Evolutionary conservation across 1,139 yeast genomes (phyloP).

Genomic region (Blastobotrys niveus): DNA sequence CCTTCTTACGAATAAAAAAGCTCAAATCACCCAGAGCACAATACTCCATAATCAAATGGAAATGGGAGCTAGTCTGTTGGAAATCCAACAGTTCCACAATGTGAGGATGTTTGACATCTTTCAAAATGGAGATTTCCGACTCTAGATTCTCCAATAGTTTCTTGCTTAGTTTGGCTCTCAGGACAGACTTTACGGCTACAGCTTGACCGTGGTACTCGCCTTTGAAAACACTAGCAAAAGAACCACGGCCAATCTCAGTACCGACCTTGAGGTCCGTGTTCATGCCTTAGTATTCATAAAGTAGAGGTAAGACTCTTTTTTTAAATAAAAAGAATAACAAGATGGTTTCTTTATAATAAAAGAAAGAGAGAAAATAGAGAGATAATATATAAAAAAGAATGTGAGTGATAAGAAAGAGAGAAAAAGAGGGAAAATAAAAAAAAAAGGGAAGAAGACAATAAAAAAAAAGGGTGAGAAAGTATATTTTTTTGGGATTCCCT

Average conservation of each 20-base stretch:
- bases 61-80: slow-evolving; percentile 69
- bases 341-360: not conserved
- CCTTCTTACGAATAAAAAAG: slow-evolving; percentile 71
- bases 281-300: not conserved
- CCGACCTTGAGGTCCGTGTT: slow-evolving; percentile 37
- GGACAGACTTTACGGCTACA: slow-evolving; percentile 85
- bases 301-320: no score
- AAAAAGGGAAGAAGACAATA: slow-evolving; percentile 8
- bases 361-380: slow-evolving; percentile 5
- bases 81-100: slow-evolving; percentile 82
- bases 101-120: slow-evolving; percentile 86
- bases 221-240: slow-evolving; percentile 88
- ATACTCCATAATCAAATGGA: slow-evolving; percentile 93
- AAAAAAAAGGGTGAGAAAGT: no score
- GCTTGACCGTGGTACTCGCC: slow-evolving; percentile 53
- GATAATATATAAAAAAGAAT: not conserved
- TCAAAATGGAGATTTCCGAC: slow-evolving; percentile 80
- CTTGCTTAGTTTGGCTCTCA: slow-evolving; percentile 75
- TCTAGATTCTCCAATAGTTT: slow-evolving; percentile 85
- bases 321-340: not conserved
- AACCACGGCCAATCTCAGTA: slow-evolving; percentile 85
- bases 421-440: not conserved
- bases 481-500: no score
- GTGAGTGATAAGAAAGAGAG: not conserved
- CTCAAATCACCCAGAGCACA: slow-evolving; percentile 93